Conservation (phyloP, 208 protist genomes). For the Porcisia hertigi region DNA sequence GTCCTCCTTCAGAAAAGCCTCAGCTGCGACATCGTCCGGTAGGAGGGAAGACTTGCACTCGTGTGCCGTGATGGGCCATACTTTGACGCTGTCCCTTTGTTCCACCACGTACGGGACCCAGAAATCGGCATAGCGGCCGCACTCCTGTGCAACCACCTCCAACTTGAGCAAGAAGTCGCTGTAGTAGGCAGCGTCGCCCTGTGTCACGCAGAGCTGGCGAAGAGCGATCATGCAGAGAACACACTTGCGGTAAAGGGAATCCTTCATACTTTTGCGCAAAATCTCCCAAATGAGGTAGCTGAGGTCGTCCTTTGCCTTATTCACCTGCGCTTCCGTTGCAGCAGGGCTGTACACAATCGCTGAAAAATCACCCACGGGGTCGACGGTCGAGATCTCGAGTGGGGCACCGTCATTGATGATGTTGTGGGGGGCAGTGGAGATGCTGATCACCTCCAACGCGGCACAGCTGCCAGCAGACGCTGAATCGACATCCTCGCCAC, state of each 20-base stretch:
- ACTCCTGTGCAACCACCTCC: slow-evolving; percentile 39
- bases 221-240: slow-evolving; percentile 62
- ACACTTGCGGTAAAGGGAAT: slow-evolving; percentile 72
- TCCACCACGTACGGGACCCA: slow-evolving; percentile 30
- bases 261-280: slow-evolving; percentile 59
- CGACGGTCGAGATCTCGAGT: slow-evolving; percentile 31
- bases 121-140: slow-evolving; percentile 33
- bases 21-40: slow-evolving; percentile 30
- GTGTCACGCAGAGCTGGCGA: slow-evolving; percentile 64
- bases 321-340: slow-evolving; percentile 28
- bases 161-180: slow-evolving; percentile 76
- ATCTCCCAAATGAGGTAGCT: slow-evolving; percentile 55
- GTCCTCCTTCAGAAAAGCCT: slow-evolving; percentile 34
- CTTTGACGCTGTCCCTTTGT: neutral
- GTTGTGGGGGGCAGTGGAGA: slow-evolving; percentile 15
- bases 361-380: slow-evolving; percentile 57
- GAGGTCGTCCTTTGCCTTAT: slow-evolving; percentile 67
- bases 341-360: slow-evolving; percentile 16
- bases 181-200: slow-evolving; percentile 66
- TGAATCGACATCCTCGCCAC: neutral
- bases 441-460: slow-evolving; percentile 4
- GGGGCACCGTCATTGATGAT: slow-evolving; percentile 11
- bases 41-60: slow-evolving; percentile 44
- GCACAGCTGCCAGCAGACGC: slow-evolving; percentile 6
- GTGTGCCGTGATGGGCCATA: slow-evolving; percentile 41